A percentile compares a stretch with the other conserved stretches of the same genome.
phyloP scores from a whole-genome alignment of 805 yeast genomes.

The Candida pseudofarinosa region DNA sequence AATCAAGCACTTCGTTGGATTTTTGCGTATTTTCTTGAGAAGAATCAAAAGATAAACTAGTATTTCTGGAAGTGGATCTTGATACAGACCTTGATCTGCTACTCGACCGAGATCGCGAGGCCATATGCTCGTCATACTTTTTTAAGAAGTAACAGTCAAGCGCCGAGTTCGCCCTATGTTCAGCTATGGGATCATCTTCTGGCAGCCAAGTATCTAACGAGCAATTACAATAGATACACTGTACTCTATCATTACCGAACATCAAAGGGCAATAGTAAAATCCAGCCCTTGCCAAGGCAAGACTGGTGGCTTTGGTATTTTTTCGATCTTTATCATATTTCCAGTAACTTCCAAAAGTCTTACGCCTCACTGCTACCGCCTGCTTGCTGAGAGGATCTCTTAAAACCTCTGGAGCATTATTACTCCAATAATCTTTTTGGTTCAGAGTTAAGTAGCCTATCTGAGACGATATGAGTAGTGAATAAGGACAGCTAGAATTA shows the following conservation, averaged over 20 bases:
- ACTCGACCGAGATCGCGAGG: background rate
- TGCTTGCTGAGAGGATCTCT: constrained; percentile 29
- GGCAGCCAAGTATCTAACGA: constrained; percentile 50
- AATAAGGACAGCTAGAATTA: constrained; percentile 16
- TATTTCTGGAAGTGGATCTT: background rate
- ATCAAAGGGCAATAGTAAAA: constrained; percentile 32
- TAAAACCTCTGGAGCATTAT: constrained; percentile 17
- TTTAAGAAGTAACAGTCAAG: constrained; percentile 27
- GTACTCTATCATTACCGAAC: constrained; percentile 30
- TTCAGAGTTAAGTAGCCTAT: constrained; percentile 6
- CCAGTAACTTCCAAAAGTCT: constrained; percentile 34
- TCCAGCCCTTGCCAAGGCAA: constrained; percentile 43
- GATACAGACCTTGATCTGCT: constrained; percentile 2
- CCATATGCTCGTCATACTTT: background rate
- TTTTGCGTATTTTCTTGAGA: background rate
- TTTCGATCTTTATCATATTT: constrained; percentile 46
- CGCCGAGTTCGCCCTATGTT: constrained; percentile 38
- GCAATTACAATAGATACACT: constrained; percentile 25
- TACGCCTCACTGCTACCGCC: constrained; percentile 28
- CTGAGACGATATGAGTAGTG: constrained; percentile 12
- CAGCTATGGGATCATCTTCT: constrained; percentile 58
- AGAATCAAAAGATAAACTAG: background rate
- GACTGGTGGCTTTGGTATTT: constrained; percentile 37
- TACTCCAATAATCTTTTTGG: constrained; percentile 11
- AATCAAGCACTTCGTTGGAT: background rate